Percentiles rank a stretch among this genome's conserved stretches.
phyloP scores from a whole-genome alignment of 148 eudicot species.

The Fagopyrum homotropicum region DNA sequence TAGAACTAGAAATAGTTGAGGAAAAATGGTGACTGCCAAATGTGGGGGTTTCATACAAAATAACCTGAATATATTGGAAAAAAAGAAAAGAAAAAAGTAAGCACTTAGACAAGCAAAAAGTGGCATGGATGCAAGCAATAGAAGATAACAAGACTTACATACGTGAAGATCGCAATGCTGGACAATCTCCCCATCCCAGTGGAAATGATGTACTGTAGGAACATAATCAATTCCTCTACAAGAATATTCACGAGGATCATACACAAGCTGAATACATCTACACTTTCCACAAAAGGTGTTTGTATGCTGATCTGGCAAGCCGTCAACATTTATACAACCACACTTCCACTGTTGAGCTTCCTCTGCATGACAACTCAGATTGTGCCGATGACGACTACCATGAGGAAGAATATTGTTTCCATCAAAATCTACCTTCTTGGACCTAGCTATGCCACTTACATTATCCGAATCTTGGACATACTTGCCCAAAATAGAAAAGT shows the following conservation, averaged over 20 bases:
- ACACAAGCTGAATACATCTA: conserved; percentile 45
- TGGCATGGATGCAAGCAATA: conserved; percentile 13
- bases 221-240: conserved; percentile 29
- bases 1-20: conserved; percentile 29
- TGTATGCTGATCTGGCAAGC: conserved; percentile 24
- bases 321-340: conserved; percentile 31
- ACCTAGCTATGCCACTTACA: conserved; percentile 18
- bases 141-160: conserved; percentile 73
- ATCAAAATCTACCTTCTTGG: conserved; percentile 20
- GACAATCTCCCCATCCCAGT: conserved; percentile 33
- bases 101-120: conserved; percentile 7
- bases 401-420: conserved; percentile 8
- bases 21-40: conserved; percentile 82
- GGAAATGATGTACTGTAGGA: conserved; percentile 65
- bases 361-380: conserved; percentile 15
- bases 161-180: conserved; percentile 76
- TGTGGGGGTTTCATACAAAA: conserved; percentile 68
- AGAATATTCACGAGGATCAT: conserved; percentile 22
- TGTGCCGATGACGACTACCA: conserved; percentile 12
- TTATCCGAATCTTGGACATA: conserved; percentile 27
- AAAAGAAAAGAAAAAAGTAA: conserved; percentile 12
- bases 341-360: conserved; percentile 23
- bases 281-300: conserved; percentile 22
- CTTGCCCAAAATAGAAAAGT: conserved; percentile 56
- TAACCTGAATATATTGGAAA: conserved; percentile 49